Percentiles rank a stretch among this genome's conserved stretches.
Conservation (phyloP, 768 basidiomycete genomes). For the Exidia glandulosa region DNA sequence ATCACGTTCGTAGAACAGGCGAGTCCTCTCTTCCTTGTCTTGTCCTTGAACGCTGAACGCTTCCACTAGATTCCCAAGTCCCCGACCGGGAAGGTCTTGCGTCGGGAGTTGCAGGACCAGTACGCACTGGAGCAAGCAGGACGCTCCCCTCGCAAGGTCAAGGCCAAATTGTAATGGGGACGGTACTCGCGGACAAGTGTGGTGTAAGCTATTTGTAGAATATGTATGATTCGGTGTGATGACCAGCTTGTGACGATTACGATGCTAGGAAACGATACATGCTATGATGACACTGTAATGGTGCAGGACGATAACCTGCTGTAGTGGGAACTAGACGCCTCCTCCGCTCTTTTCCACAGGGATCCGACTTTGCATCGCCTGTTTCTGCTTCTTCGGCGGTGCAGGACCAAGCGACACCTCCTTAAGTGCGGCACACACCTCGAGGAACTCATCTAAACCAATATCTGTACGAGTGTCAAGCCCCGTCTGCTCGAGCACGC, state of each 20-base stretch:
- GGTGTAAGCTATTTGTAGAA: no score
- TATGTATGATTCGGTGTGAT: background rate
- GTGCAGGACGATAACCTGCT: no score
- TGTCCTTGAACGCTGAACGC: no score
- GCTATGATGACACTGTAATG: background rate
- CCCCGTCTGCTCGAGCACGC: constrained; percentile 70
- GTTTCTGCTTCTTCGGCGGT: constrained; percentile 18
- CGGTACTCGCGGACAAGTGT: no score
- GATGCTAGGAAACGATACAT: background rate
- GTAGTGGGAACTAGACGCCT: constrained; percentile 28
- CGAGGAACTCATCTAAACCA: constrained; percentile 78
- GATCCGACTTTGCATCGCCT: constrained; percentile 32
- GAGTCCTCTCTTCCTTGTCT: constrained; percentile 10
- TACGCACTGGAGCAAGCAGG: background rate
- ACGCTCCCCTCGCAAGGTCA: background rate
- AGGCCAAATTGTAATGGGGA: background rate
- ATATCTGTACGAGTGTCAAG: constrained; percentile 44
- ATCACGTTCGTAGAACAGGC: constrained; percentile 56
- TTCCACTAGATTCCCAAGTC: constrained; percentile 75
- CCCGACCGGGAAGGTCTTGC: constrained; percentile 61
- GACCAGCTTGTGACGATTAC: background rate
- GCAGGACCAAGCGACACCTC: constrained; percentile 43
- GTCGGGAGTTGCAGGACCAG: constrained; percentile 47
- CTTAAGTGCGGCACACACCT: constrained; percentile 71
- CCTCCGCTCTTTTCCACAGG: constrained; percentile 47